Evolutionary conservation across 306 rosid species (phyloP).

Genomic region (Boehmeria nivea): DNA sequence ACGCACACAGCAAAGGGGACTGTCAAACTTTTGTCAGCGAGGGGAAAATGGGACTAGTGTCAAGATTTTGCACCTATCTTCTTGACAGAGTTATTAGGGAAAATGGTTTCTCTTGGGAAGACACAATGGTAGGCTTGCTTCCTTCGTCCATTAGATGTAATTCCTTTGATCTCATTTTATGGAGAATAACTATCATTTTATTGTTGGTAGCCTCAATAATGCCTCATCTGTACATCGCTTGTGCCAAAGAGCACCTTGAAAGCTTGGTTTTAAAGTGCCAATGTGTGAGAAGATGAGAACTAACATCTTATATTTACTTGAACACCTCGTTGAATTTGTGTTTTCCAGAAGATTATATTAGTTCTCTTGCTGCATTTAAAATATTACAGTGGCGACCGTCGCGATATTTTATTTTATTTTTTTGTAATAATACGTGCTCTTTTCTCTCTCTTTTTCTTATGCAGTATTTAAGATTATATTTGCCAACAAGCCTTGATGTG

Average conservation of each 20-base stretch:
- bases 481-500: conserved; percentile 47
- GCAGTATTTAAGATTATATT: conserved; percentile 76
- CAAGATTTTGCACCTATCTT: conserved; percentile 67
- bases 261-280: too few species aligned
- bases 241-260: too few species aligned
- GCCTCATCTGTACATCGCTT: too few species aligned
- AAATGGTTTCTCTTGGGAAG: conserved; percentile 61
- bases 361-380: too few species aligned
- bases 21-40: conserved; percentile 27
- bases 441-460: conserved; percentile 15
- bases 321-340: too few species aligned
- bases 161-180: conserved; percentile 10
- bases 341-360: too few species aligned
- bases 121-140: conserved; percentile 54
- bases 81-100: conserved; percentile 53
- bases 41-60: conserved; percentile 46
- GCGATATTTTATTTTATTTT: not conserved
- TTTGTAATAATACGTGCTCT: not conserved
- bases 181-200: not conserved
- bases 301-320: too few species aligned
- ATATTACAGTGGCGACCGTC: too few species aligned
- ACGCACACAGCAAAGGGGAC: conserved; percentile 22
- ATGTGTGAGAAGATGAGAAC: too few species aligned
- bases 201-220: too few species aligned
- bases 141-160: conserved; percentile 8